phyloP scores from a whole-genome alignment of 306 rosid species.

The barrel medic (Medicago truncatula) region DNA sequence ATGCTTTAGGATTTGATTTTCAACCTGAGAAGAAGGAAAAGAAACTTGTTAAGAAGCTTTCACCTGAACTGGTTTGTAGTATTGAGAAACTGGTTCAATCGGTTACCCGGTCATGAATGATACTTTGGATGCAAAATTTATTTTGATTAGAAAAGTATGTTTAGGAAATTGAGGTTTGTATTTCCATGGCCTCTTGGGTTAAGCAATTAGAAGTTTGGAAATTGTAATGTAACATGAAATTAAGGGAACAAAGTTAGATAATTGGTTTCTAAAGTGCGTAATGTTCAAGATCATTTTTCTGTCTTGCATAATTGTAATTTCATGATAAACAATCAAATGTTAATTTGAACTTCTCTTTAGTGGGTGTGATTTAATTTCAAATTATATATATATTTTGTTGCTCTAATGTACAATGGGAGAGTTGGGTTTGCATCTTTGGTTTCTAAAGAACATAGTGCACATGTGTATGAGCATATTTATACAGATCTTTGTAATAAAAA shows the following conservation, averaged over 20 bases:
- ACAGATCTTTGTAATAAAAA: constrained; percentile 15
- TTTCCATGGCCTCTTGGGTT: constrained; percentile 28
- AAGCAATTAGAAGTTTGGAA: constrained; percentile 34
- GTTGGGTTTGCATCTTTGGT: not conserved
- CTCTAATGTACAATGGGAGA: not conserved
- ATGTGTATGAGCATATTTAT: constrained; percentile 36
- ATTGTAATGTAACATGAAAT: constrained; percentile 50
- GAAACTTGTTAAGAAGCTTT: constrained; percentile 71
- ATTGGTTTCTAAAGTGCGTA: constrained; percentile 28
- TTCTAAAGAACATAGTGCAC: not conserved
- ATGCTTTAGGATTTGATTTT: constrained; percentile 77
- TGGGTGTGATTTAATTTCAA: not conserved
- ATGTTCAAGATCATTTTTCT: not conserved
- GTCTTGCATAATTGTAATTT: constrained; percentile 14
- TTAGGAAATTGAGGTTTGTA: constrained; percentile 38
- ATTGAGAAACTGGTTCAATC: constrained; percentile 78
- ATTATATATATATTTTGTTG: not conserved
- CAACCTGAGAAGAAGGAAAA: constrained; percentile 71
- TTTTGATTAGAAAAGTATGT: not conserved
- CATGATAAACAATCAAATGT: not conserved
- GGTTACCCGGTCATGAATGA: constrained; percentile 66
- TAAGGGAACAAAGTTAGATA: constrained; percentile 34
- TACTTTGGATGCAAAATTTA: constrained; percentile 10
- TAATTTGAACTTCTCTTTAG: not conserved
- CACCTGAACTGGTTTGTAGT: constrained; percentile 65